These are phyloP conservation scores for Fusarium fujikuroi DNA, from an alignment of 2,329 filamentous ascomycete species.

Conservation along the genomic window DNA sequence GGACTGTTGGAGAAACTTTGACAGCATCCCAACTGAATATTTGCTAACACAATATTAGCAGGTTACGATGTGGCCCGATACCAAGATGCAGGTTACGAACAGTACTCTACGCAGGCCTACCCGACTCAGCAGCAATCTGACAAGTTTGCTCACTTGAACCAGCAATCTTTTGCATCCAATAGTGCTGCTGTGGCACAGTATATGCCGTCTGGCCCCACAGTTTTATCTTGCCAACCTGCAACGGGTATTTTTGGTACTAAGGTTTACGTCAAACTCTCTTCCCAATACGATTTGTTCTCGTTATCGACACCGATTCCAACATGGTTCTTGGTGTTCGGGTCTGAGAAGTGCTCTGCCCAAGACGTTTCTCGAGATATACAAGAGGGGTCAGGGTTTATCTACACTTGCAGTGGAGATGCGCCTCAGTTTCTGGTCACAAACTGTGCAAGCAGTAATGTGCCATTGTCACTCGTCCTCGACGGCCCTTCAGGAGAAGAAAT, in stretches of 20 bases:
- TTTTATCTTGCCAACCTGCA: constrained; percentile 76
- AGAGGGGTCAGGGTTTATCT: constrained; percentile 72
- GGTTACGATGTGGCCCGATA: constrained; percentile 71
- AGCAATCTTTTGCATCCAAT: constrained; percentile 69
- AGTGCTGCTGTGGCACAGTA: constrained; percentile 73
- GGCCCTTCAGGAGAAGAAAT: constrained; percentile 63
- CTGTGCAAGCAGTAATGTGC: constrained; percentile 62
- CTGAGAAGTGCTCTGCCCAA: constrained; percentile 70
- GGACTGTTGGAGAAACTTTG: background rate
- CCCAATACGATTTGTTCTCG: constrained; percentile 75
- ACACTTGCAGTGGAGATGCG: constrained; percentile 77
- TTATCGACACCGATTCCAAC: constrained; percentile 65
- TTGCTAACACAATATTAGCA: constrained; percentile 46
- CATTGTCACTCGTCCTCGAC: constrained; percentile 65
- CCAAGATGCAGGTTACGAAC: constrained; percentile 66
- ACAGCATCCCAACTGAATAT: background rate
- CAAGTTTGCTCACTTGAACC: constrained; percentile 64
- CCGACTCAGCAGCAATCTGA: constrained; percentile 60
- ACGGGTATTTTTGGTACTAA: constrained; percentile 76
- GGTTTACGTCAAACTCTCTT: constrained; percentile 78
- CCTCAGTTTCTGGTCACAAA: constrained; percentile 68
- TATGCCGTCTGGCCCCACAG: constrained; percentile 67
- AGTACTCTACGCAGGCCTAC: constrained; percentile 61
- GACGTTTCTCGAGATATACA: constrained; percentile 70
- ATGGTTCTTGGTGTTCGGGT: constrained; percentile 80